Base-by-base conservation (phyloP, 371 early-diverging fungal species). In the Syncephalastrum contaminatum region DNA sequence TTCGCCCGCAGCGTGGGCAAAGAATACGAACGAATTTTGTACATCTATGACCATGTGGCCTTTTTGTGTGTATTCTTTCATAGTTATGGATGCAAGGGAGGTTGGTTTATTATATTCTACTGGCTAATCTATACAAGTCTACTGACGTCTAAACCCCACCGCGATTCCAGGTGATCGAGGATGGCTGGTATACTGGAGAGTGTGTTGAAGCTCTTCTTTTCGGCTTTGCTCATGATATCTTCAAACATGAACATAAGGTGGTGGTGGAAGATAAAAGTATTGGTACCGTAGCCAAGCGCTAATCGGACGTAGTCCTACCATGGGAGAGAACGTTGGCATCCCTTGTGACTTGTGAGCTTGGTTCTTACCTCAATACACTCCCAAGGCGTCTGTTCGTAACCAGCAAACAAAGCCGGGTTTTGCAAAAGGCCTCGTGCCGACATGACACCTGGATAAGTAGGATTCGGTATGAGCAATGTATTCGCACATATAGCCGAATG, bases 191-290 rank as follows among this genome's bases (percentile, higher is more conserved):
- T 83, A 7, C 89, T 86, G 4, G 89, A 77, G 49, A 97, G 70
- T 30, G 83, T 78, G 60, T 97, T 95, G 65, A 97, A 97, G 20
- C 88, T 84, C 64, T 86, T 87, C 40, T 88, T 85, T 53, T 95
- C 96, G n/a, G 86, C 83, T 43, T 81, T 85, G 60, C 87, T 85
- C 95, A 95, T 94, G n/a, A 80, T 56, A 43, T 80, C 79, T 54
- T 96, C 96, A 59, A 93, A 77, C 96, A 96, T 96, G 72, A 78
- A 96, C 93, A 93, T 94, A 25, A 97, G 58, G 63, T 97, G 98
- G 60, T 95, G 95, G 53, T 95, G 96, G 55, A 93, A 84, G 45
- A 97, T 92, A 58, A 89, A 90, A 4, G 81, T 77, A 42, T 85
- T 87, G 16, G 94, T 89, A 27, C 96, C 95, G 63, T 91, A 94